phyloP scores from a whole-genome alignment of 164 flowering plant genomes.

The Tetracentron sinense region DNA sequence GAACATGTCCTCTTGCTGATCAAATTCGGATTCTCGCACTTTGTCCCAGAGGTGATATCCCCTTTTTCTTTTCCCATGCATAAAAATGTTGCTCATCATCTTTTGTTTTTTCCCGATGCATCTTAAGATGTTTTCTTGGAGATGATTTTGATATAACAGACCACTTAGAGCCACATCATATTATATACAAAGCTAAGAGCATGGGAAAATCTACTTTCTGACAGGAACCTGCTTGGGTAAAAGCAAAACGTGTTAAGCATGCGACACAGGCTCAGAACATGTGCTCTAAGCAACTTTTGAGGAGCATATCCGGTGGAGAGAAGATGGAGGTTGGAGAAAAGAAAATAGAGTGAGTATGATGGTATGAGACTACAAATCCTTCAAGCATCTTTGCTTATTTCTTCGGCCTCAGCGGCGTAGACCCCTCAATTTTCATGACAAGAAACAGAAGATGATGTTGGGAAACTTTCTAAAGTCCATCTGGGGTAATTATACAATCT shows the following conservation, averaged over 20 bases:
- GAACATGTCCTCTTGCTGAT: conserved; percentile 78
- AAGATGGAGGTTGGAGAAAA: neutral
- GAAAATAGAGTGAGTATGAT: conserved; percentile 4
- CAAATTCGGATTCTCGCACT: conserved; percentile 78
- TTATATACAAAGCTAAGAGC: neutral
- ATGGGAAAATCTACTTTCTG: neutral
- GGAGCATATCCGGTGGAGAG: conserved; percentile 55
- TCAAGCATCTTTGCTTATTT: neutral
- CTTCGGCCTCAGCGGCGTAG: no score
- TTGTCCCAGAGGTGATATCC: conserved; percentile 79
- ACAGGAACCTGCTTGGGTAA: conserved; percentile 98
- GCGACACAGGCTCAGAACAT: conserved; percentile 72
- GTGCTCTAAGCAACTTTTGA: conserved; percentile 72
- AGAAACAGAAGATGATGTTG: no score
- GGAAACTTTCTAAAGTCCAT: no score
- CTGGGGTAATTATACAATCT: no score
- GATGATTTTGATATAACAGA: neutral
- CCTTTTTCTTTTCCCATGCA: neutral
- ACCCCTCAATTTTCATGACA: no score
- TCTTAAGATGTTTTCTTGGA: neutral
- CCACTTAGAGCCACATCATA: no score
- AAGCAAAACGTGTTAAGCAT: conserved; percentile 66
- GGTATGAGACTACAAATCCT: neutral
- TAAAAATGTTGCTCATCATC: neutral
- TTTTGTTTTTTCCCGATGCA: neutral